phyloP scores from a whole-genome alignment of 257 asterid genomes.

The Penstemon barbatus region DNA sequence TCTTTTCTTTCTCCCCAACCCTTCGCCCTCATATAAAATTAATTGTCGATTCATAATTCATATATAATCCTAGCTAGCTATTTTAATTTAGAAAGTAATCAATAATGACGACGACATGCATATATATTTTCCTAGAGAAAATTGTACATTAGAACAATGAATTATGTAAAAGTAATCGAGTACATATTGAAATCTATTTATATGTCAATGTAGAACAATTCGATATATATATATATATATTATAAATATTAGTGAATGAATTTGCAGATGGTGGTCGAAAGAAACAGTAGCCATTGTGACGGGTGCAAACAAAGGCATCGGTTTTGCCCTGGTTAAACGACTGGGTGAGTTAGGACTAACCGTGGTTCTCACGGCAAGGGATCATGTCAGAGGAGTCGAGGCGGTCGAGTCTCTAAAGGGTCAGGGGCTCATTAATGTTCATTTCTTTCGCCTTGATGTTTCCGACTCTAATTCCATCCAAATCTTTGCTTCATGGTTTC shows the following conservation, averaged over 20 bases:
- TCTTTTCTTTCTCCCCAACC: background rate
- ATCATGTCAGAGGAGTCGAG: conserved; percentile 44
- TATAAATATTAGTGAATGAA: background rate
- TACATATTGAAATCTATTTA: too few relatives aligned
- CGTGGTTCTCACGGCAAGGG: conserved; percentile 76
- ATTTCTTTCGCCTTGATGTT: conserved; percentile 62
- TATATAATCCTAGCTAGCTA: background rate
- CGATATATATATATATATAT: too few relatives aligned
- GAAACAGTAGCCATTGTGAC: conserved; percentile 77
- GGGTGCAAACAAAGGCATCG: conserved; percentile 80
- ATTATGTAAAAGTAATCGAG: too few relatives aligned
- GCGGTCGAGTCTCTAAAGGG: conserved; percentile 47
- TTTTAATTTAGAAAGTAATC: background rate
- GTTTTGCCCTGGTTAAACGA: conserved; percentile 54
- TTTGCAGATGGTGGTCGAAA: conserved; percentile 77
- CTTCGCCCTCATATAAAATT: background rate
- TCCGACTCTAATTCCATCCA: conserved; percentile 51
- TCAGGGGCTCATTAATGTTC: conserved; percentile 47
- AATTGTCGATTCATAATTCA: background rate
- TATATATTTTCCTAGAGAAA: background rate
- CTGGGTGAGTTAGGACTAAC: conserved; percentile 68
- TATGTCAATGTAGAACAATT: too few relatives aligned
- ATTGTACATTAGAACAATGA: too few relatives aligned
- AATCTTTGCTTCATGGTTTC: conserved; percentile 54
- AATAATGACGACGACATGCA: background rate